phyloP scores from a whole-genome alignment of 805 yeast genomes.

The Scheffersomyces coipomensis region DNA sequence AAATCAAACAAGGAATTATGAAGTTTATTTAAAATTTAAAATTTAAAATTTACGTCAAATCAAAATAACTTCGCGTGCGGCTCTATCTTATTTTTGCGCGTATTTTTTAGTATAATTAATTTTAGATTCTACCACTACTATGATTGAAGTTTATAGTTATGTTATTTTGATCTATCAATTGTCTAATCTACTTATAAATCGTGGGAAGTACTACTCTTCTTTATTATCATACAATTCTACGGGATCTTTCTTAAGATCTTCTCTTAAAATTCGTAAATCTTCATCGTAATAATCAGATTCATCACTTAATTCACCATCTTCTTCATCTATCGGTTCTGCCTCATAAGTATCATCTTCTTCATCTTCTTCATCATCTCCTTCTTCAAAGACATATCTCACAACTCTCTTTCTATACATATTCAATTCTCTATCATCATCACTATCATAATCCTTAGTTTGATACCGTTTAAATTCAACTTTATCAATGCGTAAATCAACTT shows the following conservation, averaged over 20 bases:
- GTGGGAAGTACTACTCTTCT: too few species aligned
- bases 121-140: too few species aligned
- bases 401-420: too few species aligned
- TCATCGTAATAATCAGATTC: too few species aligned
- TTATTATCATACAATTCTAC: constrained; percentile 11
- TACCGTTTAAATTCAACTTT: constrained; percentile 10
- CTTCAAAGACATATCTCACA: constrained; percentile 1
- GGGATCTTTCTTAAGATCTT: constrained; percentile 6
- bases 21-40: too few species aligned
- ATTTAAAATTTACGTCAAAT: too few species aligned
- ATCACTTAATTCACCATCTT: too few species aligned
- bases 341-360: constrained; percentile 16
- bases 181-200: too few species aligned
- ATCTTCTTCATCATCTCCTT: constrained; percentile 12
- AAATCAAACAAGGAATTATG: too few species aligned
- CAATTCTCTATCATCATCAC: constrained; percentile 6
- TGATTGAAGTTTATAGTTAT: not conserved
- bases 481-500: constrained; percentile 12
- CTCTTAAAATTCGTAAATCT: constrained; percentile 3
- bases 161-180: not conserved
- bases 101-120: too few species aligned
- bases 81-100: too few species aligned
- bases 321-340: constrained; percentile 5
- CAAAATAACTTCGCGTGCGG: too few species aligned
- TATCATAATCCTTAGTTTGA: constrained; percentile 7